Conservation (phyloP, 1,284 basidiomycete genomes). For the Rhodotorula sp. region DNA sequence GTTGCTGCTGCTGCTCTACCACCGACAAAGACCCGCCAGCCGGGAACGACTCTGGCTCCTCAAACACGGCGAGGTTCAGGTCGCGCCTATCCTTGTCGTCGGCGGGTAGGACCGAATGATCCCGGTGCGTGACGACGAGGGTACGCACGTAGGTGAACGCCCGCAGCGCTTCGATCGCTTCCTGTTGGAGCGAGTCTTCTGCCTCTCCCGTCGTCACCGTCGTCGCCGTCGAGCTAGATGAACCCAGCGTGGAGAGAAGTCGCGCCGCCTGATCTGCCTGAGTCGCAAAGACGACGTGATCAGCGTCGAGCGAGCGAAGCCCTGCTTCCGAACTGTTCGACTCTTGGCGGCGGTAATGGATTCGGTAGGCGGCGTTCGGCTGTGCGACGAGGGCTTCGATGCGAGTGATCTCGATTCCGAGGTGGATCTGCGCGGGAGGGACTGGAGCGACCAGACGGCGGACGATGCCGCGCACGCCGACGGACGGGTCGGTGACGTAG, state of each 20-base stretch:
- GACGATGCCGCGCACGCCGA: constrained; percentile 61
- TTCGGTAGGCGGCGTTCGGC: neutral
- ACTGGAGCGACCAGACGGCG: constrained; percentile 53
- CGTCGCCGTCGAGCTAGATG: neutral
- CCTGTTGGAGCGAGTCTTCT: too few relatives aligned
- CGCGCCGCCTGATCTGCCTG: constrained; percentile 63
- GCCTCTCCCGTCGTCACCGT: neutral
- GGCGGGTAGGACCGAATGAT: constrained; percentile 59
- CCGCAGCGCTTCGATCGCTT: constrained; percentile 39
- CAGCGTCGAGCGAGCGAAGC: constrained; percentile 53
- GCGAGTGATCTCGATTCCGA: constrained; percentile 56
- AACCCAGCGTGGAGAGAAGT: constrained; percentile 51
- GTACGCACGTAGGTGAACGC: constrained; percentile 50
- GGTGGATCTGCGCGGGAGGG: constrained; percentile 54
- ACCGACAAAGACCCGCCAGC: neutral
- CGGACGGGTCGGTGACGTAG: constrained; percentile 55
- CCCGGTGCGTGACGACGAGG: constrained; percentile 69
- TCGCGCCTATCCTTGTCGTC: constrained; percentile 58
- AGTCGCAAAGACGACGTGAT: constrained; percentile 67
- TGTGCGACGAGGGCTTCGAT: constrained; percentile 45
- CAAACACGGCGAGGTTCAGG: constrained; percentile 58
- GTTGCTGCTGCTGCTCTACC: neutral
- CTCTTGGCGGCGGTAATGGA: neutral
- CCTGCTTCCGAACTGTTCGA: too few relatives aligned
- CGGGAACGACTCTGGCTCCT: neutral